Conservation (phyloP, 2,329 filamentous ascomycete species). For the Aspergillus jensenii region DNA sequence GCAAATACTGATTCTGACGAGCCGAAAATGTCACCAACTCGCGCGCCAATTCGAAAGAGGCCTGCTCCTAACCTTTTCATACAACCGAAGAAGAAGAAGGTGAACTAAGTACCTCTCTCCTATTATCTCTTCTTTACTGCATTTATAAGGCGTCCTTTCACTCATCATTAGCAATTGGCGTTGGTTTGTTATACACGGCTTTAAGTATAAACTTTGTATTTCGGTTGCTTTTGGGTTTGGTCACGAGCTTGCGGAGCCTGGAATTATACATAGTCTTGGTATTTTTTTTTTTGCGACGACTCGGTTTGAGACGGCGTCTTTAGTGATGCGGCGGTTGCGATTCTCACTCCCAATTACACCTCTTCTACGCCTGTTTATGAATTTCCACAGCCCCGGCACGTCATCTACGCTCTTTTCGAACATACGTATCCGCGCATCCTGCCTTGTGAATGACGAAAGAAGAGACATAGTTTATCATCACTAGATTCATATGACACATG, state of each 20-base stretch:
- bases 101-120: slow-evolving; percentile 15
- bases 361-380: neutral
- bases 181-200: neutral
- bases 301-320: neutral
- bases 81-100: slow-evolving; percentile 30
- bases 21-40: slow-evolving; percentile 17
- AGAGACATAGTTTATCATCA: slow-evolving; percentile 8
- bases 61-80: slow-evolving; percentile 33
- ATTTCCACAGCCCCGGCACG: neutral
- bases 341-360: neutral
- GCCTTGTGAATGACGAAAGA: neutral
- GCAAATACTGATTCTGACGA: slow-evolving; percentile 5
- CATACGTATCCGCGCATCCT: neutral
- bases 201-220: neutral
- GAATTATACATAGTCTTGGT: neutral
- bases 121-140: neutral
- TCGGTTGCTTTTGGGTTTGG: neutral
- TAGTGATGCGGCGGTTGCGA: neutral
- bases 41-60: slow-evolving; percentile 28
- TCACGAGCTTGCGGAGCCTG: neutral
- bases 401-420: neutral
- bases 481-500: slow-evolving; percentile 10
- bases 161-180: slow-evolving; percentile 7
- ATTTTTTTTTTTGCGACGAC: neutral
- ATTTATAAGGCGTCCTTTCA: neutral